These are phyloP conservation scores for Haplosporangium sp. DNA, from an alignment of 371 early-diverging fungal species.

Conservation along the genomic window DNA sequence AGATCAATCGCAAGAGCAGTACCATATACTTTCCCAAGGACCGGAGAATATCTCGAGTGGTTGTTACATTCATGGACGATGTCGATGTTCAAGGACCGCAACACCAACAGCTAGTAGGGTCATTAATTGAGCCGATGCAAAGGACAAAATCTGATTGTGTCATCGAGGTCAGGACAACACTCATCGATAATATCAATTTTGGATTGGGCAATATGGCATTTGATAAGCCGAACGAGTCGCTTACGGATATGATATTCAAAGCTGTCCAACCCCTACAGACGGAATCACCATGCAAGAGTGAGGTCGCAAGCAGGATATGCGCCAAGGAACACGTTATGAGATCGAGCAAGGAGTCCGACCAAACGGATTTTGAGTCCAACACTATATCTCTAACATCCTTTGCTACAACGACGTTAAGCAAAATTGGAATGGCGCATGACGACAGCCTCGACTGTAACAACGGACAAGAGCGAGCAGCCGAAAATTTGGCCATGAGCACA, in stretches of 20 bases:
- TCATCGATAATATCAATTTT: constrained; percentile 14
- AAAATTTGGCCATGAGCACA: background rate
- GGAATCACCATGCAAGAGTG: background rate
- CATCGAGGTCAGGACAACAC: constrained; percentile 16
- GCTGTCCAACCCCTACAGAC: constrained; percentile 3
- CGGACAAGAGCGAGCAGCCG: background rate
- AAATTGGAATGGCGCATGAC: background rate
- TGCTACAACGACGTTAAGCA: background rate
- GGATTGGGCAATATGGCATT: background rate
- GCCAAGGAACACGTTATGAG: background rate
- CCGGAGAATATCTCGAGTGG: constrained; percentile 28
- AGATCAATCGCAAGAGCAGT: constrained; percentile 8
- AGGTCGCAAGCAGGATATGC: background rate
- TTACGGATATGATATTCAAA: constrained; percentile 41
- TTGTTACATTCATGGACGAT: constrained; percentile 34
- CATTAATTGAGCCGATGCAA: background rate
- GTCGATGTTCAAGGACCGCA: background rate
- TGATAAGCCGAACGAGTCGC: constrained; percentile 22
- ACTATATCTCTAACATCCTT: constrained; percentile 1
- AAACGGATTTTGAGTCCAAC: background rate
- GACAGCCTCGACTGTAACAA: background rate
- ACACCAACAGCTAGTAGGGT: background rate
- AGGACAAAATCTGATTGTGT: background rate
- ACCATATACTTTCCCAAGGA: constrained; percentile 31
- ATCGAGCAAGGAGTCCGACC: background rate